phyloP scores from a whole-genome alignment of 495 filamentous ascomycete species.

The Paragyromitra xinjiangensis region DNA sequence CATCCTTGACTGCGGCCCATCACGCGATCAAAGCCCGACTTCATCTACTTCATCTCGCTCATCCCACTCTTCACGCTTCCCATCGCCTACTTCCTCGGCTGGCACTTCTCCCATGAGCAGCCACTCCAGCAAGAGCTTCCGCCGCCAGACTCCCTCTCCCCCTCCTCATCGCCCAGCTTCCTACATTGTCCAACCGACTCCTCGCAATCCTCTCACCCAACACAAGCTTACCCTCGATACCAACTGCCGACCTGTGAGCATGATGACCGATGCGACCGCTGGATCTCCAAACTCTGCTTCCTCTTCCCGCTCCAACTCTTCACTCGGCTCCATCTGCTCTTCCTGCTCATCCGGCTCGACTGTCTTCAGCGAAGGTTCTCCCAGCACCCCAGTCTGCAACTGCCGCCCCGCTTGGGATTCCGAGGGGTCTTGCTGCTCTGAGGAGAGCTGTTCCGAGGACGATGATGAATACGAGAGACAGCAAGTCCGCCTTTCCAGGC shows the following conservation, averaged over 20 bases:
- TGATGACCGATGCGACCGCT: constrained; percentile 70
- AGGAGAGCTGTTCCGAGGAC: constrained; percentile 42
- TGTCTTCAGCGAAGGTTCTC: constrained; percentile 68
- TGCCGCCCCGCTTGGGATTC: constrained; percentile 66
- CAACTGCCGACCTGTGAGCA: constrained; percentile 76
- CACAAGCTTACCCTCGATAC: constrained; percentile 81
- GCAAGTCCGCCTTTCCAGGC: constrained; percentile 39
- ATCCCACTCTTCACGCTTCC: constrained; percentile 61
- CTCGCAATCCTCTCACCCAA: constrained; percentile 87
- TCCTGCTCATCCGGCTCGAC: constrained; percentile 68
- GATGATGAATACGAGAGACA: constrained; percentile 41
- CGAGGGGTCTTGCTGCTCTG: constrained; percentile 49
- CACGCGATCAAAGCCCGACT: constrained; percentile 61
- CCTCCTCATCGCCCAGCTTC: constrained; percentile 85
- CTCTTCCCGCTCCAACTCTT: constrained; percentile 70
- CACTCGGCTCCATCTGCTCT: constrained; percentile 75
- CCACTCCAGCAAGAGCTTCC: constrained; percentile 57
- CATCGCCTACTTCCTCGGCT: constrained; percentile 55
- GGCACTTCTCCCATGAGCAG: constrained; percentile 43
- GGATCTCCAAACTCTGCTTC: constrained; percentile 66
- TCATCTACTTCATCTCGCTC: constrained; percentile 64
- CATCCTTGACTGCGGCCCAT: constrained; percentile 65
- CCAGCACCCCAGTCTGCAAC: constrained; percentile 70
- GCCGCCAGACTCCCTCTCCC: constrained; percentile 51
- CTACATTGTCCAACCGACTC: constrained; percentile 82